Base-by-base conservation (phyloP, 1,284 basidiomycete species). In the Fomitopsis betulina region DNA sequence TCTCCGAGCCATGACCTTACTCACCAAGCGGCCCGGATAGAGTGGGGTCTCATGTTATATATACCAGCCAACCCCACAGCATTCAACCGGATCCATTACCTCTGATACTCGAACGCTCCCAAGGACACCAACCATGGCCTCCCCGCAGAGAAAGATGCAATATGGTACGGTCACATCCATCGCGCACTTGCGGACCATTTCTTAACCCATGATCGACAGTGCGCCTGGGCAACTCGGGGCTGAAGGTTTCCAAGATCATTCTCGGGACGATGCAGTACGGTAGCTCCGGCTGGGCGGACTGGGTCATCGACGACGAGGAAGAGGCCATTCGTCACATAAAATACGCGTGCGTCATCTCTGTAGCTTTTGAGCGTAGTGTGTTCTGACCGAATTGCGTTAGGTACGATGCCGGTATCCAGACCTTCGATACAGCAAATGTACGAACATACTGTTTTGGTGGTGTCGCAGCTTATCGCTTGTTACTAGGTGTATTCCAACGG, bases 381-480 rank as follows among this genome's bases (percentile, higher is more conserved):
- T 30, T 30, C 27, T 30, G 27, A 30, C 27, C 8, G 27, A 8
- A 8, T 30, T 30, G 30, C 45, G 12, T 13, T 37, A 62, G 60
- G 8, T 70, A 74, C 60, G 74, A 77, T 7, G 60, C 69, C n/a
- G 80, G 81, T 4, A 81, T 82, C 62, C 73, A 78, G 68, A 79
- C 79, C 0, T 81, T 80, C 58, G 80, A 82, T 63, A 80, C 79
- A 0, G 79, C 79, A 35, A 74, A 81, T 62, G 77, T 75, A 40
- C 7, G 19, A 2, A 27, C 25, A 17, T 21, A 13, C n/a, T 30
- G 17, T 10, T 25, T 45, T n/a, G 9, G 21, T 27, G 13, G 8
- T 4, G 27, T 42, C 3, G 17, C 15, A 15, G 23, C 13, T 35
- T 23, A 42, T 42, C 35, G 15, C 37, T 27, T 32, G 32, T n/a